Conservation (phyloP, 2,329 filamentous ascomycete species). For the Apiospora malaysiana region DNA sequence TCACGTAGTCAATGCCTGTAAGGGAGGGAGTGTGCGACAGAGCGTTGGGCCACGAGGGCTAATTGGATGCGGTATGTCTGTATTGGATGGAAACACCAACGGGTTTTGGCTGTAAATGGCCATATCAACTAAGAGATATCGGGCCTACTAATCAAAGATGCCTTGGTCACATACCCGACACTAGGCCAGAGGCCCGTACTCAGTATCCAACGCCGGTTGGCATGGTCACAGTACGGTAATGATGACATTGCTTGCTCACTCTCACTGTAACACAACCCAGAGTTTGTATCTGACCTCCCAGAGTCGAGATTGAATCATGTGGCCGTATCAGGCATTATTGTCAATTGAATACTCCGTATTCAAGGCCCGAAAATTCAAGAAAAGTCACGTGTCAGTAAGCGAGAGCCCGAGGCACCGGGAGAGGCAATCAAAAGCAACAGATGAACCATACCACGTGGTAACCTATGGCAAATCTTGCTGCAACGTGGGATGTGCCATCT, state of each 20-base stretch:
- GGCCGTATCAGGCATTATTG: neutral
- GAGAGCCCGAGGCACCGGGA: neutral
- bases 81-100: neutral
- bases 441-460: conserved; percentile 14
- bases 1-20: too few species aligned
- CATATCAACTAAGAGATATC: neutral
- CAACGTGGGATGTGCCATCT: neutral
- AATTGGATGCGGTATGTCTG: too few species aligned
- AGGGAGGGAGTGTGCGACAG: too few species aligned
- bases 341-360: neutral
- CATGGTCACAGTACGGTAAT: neutral
- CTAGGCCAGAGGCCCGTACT: neutral
- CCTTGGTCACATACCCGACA: neutral
- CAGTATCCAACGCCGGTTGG: neutral
- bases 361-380: neutral
- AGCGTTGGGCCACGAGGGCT: too few species aligned
- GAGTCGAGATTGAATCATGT: neutral
- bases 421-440: neutral
- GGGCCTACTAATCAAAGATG: neutral
- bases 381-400: conserved; percentile 2
- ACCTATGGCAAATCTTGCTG: neutral
- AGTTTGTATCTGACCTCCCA: neutral
- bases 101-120: neutral
- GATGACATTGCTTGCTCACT: conserved; percentile 1
- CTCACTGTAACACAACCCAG: neutral